Percentiles rank a stretch among this genome's conserved stretches.
Conservation (phyloP, 306 rosid genomes). For the Pueraria montana region DNA sequence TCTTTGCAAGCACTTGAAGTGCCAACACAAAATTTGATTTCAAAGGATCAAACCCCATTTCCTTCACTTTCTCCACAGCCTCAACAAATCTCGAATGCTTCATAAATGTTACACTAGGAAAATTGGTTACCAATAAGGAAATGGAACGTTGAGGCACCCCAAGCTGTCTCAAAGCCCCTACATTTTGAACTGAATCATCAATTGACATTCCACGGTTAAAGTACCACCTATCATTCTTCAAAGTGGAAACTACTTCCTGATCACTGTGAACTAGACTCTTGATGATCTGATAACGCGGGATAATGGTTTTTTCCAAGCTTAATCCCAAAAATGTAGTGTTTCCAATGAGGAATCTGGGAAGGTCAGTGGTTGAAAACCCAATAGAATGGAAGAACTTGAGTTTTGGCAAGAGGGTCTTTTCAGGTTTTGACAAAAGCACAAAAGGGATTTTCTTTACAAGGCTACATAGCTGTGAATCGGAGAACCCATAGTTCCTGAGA, state of each 20-base stretch:
- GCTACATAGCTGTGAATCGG: slow-evolving; percentile 39
- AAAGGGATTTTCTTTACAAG: slow-evolving; percentile 19
- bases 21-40: slow-evolving; percentile 42
- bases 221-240: slow-evolving; percentile 19
- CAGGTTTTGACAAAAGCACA: slow-evolving; percentile 47
- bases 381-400: slow-evolving; percentile 50
- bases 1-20: slow-evolving; percentile 15
- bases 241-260: background rate
- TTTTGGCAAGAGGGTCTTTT: slow-evolving; percentile 58
- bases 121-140: slow-evolving; percentile 2
- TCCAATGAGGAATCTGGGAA: slow-evolving; percentile 19
- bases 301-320: slow-evolving; percentile 53
- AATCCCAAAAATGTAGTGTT: background rate
- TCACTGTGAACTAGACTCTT: slow-evolving; percentile 46
- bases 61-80: slow-evolving; percentile 35
- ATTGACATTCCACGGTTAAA: background rate
- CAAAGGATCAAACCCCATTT: slow-evolving; percentile 48
- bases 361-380: slow-evolving; percentile 50
- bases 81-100: slow-evolving; percentile 12
- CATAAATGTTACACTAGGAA: background rate
- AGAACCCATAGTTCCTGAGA: slow-evolving; percentile 40
- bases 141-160: slow-evolving; percentile 46
- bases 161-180: slow-evolving; percentile 46
- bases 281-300: slow-evolving; percentile 48
- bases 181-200: slow-evolving; percentile 23